These are phyloP conservation scores for Castanea mollissima DNA, from an alignment of 306 rosid species.

Conservation along the genomic window DNA sequence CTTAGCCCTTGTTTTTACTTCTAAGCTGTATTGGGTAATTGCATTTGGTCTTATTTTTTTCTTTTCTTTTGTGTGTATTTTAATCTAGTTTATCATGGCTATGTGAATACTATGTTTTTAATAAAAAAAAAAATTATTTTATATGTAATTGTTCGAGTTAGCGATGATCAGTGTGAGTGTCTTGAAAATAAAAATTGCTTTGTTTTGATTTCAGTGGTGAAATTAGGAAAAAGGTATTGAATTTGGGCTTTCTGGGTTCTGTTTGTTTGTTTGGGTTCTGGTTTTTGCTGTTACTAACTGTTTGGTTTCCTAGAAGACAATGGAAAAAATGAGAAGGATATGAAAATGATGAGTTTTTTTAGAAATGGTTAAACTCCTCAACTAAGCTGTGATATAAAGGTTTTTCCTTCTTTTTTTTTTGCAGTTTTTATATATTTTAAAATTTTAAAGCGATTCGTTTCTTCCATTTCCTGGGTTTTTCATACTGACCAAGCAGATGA, in stretches of 20 bases:
- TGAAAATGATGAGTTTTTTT: background rate
- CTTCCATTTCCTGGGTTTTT: background rate
- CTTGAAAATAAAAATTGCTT: background rate
- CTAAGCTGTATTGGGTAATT: background rate
- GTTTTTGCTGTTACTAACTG: background rate
- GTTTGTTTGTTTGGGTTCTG: background rate
- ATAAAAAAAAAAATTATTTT: background rate
- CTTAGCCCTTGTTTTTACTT: slow-evolving; percentile 16
- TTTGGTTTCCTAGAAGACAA: background rate
- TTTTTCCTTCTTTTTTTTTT: background rate
- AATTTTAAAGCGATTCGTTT: background rate
- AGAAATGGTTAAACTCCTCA: background rate
- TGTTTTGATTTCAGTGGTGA: background rate
- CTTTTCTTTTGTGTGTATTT: slow-evolving; percentile 11
- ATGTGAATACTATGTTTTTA: background rate
- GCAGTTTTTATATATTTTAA: background rate
- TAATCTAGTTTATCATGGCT: slow-evolving; percentile 13
- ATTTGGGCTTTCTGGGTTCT: background rate
- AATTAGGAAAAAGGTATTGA: background rate
- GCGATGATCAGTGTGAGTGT: background rate
- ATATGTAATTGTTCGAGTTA: background rate
- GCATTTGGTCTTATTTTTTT: slow-evolving; percentile 4
- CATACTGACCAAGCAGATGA: background rate
- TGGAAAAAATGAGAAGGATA: background rate
- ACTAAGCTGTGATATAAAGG: slow-evolving; percentile 2